Conservation (phyloP, 106 monocot genomes). For the Ottelia alismoides region DNA sequence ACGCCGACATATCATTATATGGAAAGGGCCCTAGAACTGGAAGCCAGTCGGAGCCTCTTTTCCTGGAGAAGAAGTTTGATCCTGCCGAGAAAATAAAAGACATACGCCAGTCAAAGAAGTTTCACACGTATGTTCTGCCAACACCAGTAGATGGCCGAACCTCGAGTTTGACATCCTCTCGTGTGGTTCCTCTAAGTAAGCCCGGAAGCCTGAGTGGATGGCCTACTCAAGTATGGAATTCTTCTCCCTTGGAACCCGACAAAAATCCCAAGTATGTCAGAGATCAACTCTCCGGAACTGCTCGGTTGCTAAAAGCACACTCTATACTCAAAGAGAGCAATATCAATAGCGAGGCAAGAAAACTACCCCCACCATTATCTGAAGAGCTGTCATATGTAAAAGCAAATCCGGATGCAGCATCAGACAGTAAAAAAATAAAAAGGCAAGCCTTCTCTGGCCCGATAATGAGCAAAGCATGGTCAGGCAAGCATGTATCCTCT, state of each 20-base stretch:
- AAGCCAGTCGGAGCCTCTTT: constrained; percentile 73
- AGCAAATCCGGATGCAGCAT: constrained; percentile 10
- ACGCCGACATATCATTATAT: constrained; percentile 16
- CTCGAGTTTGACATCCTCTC: constrained; percentile 8
- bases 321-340: constrained; percentile 50
- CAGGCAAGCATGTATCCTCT: constrained; percentile 21
- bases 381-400: constrained; percentile 13
- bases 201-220: constrained; percentile 8
- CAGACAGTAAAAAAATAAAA: constrained; percentile 40
- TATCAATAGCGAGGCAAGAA: constrained; percentile 23
- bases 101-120: too few species aligned
- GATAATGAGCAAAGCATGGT: constrained; percentile 26
- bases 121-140: constrained; percentile 61
- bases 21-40: constrained; percentile 16
- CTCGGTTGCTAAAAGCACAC: constrained; percentile 12
- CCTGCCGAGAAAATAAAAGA: constrained; percentile 34
- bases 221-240: constrained; percentile 34
- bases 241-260: constrained; percentile 40
- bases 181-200: constrained; percentile 7
- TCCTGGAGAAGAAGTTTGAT: constrained; percentile 44
- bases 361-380: constrained; percentile 21
- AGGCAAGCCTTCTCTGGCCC: constrained; percentile 56
- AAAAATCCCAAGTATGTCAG: constrained; percentile 13
- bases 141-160: constrained; percentile 53
- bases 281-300: not conserved